A percentile compares a stretch with the other conserved stretches of the same genome.
phyloP scores from a whole-genome alignment of 352 stramenopile species.

The Phytophthora melonis region DNA sequence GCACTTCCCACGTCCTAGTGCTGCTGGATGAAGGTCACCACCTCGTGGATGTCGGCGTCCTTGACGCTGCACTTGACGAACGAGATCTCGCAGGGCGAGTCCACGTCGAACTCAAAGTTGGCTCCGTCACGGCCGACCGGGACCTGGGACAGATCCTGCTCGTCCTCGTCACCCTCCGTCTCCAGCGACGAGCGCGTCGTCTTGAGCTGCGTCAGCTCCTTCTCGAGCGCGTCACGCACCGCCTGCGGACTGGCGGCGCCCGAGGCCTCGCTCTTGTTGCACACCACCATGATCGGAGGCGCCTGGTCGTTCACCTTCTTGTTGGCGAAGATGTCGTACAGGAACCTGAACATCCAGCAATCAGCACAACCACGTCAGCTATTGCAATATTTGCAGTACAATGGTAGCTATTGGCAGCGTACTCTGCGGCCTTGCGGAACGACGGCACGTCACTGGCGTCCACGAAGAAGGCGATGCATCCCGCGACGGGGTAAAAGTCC shows the following conservation, averaged over 20 bases:
- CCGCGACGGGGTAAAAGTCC: conserved; percentile 79
- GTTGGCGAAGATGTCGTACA: conserved; percentile 90
- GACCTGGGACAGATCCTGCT: conserved; percentile 73
- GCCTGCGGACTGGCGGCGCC: conserved; percentile 55
- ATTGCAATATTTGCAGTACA: not conserved
- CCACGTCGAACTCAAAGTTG: conserved; percentile 82
- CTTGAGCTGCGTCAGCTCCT: conserved; percentile 89
- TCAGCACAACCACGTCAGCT: not conserved
- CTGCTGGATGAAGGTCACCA: conserved; percentile 79
- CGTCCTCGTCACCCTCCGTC: conserved; percentile 80
- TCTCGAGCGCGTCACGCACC: conserved; percentile 73
- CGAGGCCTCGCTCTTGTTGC: conserved; percentile 83
- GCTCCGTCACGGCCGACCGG: conserved; percentile 80
- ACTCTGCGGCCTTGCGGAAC: conserved; percentile 86
- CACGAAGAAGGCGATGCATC: conserved; percentile 81
- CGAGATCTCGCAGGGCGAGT: conserved; percentile 81
- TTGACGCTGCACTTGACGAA: conserved; percentile 83
- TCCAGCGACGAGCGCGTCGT: conserved; percentile 88
- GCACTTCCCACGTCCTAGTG: conserved; percentile 43
- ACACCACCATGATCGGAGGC: conserved; percentile 77
- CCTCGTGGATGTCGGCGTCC: conserved; percentile 62
- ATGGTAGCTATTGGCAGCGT: not conserved
- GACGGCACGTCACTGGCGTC: conserved; percentile 68
- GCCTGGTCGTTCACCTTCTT: conserved; percentile 84
- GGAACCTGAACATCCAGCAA: conserved; percentile 48